Conservation (phyloP, 495 filamentous ascomycete genomes). For the Collariella sp. region DNA sequence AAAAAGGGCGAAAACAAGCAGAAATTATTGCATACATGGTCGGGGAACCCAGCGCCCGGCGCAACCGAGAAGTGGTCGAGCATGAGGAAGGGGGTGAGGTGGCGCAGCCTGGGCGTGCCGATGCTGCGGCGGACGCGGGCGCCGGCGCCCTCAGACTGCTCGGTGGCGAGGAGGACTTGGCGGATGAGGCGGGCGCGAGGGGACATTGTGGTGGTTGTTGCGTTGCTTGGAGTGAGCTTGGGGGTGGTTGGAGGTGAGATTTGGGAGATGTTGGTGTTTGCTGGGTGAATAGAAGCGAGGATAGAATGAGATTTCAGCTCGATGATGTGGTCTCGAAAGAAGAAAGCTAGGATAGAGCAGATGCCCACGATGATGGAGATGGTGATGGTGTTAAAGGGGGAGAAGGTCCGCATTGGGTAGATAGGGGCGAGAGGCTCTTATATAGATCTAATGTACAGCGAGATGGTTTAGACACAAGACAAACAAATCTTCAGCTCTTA, state of each 20-base stretch:
- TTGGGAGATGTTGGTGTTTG: not conserved
- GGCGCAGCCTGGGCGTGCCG: constrained; percentile 71
- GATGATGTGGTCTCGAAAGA: not conserved
- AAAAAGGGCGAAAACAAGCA: too few relatives aligned
- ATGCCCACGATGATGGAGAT: constrained; percentile 33
- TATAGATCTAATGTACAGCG: not conserved
- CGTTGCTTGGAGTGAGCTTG: constrained; percentile 14
- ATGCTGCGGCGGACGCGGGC: constrained; percentile 83
- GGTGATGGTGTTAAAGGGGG: constrained; percentile 18
- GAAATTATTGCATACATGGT: too few relatives aligned
- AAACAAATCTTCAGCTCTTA: not conserved
- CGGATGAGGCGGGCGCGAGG: constrained; percentile 65
- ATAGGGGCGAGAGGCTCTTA: not conserved
- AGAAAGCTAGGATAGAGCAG: constrained; percentile 26
- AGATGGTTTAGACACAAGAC: not conserved
- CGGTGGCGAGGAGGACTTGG: constrained; percentile 71
- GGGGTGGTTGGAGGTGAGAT: constrained; percentile 5
- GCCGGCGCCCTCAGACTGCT: constrained; percentile 84
- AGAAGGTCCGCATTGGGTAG: constrained; percentile 23
- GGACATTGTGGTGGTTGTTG: constrained; percentile 52
- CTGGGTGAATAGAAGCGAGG: not conserved
- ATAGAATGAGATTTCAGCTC: not conserved
- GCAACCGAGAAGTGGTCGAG: constrained; percentile 85
- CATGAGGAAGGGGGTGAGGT: constrained; percentile 95
- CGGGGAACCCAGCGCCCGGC: constrained; percentile 57